Percentiles rank a stretch among this genome's conserved stretches.
Conservation (phyloP, 768 basidiomycete species). For the Coprinopsis strossmayeri region DNA sequence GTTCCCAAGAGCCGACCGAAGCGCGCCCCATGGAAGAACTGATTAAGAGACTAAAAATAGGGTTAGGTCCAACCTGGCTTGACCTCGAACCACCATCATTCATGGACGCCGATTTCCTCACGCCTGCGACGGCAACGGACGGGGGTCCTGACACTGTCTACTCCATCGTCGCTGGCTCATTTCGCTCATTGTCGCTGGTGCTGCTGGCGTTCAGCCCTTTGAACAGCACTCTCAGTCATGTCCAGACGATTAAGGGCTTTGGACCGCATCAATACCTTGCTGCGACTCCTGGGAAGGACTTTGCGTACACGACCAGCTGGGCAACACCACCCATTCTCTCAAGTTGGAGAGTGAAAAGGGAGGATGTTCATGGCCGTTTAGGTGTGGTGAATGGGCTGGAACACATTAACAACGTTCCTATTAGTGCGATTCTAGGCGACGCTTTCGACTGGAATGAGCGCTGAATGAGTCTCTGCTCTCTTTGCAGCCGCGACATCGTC, state of each 20-base stretch:
- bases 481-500: slow-evolving; percentile 45
- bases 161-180: slow-evolving; percentile 42
- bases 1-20: slow-evolving; percentile 1
- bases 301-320: slow-evolving; percentile 47
- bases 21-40: not conserved
- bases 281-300: slow-evolving; percentile 25
- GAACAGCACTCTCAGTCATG: slow-evolving; percentile 29
- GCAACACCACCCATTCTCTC: slow-evolving; percentile 38
- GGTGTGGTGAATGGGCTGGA: slow-evolving; percentile 26
- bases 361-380: slow-evolving; percentile 8
- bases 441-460: not conserved
- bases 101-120: not conserved
- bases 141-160: no score
- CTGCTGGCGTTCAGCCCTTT: slow-evolving; percentile 42
- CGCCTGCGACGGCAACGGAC: not conserved
- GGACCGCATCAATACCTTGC: slow-evolving; percentile 50
- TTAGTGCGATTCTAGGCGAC: slow-evolving; percentile 27
- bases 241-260: slow-evolving; percentile 35
- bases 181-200: slow-evolving; percentile 44
- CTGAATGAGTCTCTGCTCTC: slow-evolving; percentile 1
- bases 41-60: not conserved
- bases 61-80: no score
- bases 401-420: slow-evolving; percentile 37
- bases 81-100: not conserved
- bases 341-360: slow-evolving; percentile 35